Conservation (phyloP, 371 early-diverging fungal genomes). For the Apophysomyces trapeziformis region DNA sequence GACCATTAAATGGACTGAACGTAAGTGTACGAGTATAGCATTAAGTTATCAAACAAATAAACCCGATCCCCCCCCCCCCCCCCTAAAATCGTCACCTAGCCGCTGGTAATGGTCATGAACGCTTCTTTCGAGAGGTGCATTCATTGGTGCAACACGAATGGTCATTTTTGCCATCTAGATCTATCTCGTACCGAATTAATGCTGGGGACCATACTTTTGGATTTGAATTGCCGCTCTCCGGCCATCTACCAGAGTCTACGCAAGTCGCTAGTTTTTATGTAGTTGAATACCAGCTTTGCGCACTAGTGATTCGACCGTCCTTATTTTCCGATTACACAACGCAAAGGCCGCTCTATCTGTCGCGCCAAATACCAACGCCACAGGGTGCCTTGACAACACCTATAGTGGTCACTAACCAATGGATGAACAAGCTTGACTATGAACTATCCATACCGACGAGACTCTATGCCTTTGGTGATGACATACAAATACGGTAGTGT, state of each 20-base stretch:
- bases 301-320: slow-evolving; percentile 27
- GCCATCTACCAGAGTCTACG: slow-evolving; percentile 36
- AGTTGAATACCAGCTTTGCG: slow-evolving; percentile 36
- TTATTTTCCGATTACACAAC: slow-evolving; percentile 27
- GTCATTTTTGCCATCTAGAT: slow-evolving; percentile 30
- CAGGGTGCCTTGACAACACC: slow-evolving; percentile 17
- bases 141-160: slow-evolving; percentile 33
- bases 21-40: slow-evolving; percentile 19
- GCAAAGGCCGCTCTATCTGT: slow-evolving; percentile 25
- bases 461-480: slow-evolving; percentile 30
- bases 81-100: slow-evolving; percentile 3
- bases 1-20: slow-evolving; percentile 30
- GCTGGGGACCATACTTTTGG: slow-evolving; percentile 32
- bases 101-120: slow-evolving; percentile 30
- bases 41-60: background rate
- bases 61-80: too few relatives aligned
- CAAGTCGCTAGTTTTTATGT: slow-evolving; percentile 31
- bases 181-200: slow-evolving; percentile 10
- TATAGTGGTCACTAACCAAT: slow-evolving; percentile 16
- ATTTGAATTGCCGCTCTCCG: slow-evolving; percentile 41
- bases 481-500: slow-evolving; percentile 20
- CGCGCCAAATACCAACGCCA: slow-evolving; percentile 23
- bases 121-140: slow-evolving; percentile 21
- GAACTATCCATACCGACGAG: slow-evolving; percentile 38
- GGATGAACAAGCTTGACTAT: slow-evolving; percentile 32